These are phyloP conservation scores for Inga oerstediana DNA, from an alignment of 306 rosid genomes.

Conservation along the genomic window DNA sequence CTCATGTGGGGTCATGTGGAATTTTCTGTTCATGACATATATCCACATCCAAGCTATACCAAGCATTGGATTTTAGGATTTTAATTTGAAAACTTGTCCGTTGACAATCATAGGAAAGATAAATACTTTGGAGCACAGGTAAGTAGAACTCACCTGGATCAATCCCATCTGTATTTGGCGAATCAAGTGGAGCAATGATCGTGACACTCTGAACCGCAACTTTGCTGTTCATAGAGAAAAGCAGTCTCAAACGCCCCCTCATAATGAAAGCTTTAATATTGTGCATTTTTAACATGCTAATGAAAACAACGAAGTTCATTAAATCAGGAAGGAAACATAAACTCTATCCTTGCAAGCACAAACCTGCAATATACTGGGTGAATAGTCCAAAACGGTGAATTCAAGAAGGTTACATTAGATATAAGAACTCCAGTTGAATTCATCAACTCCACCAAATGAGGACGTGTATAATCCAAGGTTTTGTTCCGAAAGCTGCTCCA, in stretches of 20 bases:
- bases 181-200: slow-evolving; percentile 70
- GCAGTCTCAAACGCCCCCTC: slow-evolving; percentile 56
- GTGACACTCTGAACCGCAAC: slow-evolving; percentile 64
- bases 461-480: slow-evolving; percentile 73
- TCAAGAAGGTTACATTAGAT: slow-evolving; percentile 71
- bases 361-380: slow-evolving; percentile 92
- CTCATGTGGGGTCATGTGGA: slow-evolving; percentile 14
- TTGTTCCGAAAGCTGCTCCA: slow-evolving; percentile 67
- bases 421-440: slow-evolving; percentile 69
- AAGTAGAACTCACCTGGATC: slow-evolving; percentile 66
- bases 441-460: slow-evolving; percentile 80
- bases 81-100: slow-evolving; percentile 3
- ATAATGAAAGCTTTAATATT: slow-evolving; percentile 50
- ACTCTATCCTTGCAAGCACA: slow-evolving; percentile 35
- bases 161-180: slow-evolving; percentile 83
- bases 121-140: not conserved
- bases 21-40: not conserved
- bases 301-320: slow-evolving; percentile 32
- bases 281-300: slow-evolving; percentile 43
- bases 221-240: slow-evolving; percentile 69
- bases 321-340: slow-evolving; percentile 30
- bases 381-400: slow-evolving; percentile 85
- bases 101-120: slow-evolving; percentile 3
- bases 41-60: slow-evolving; percentile 10
- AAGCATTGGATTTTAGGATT: slow-evolving; percentile 15